phyloP scores from a whole-genome alignment of 2,329 filamentous ascomycete species.

The Botryotinia calthae region DNA sequence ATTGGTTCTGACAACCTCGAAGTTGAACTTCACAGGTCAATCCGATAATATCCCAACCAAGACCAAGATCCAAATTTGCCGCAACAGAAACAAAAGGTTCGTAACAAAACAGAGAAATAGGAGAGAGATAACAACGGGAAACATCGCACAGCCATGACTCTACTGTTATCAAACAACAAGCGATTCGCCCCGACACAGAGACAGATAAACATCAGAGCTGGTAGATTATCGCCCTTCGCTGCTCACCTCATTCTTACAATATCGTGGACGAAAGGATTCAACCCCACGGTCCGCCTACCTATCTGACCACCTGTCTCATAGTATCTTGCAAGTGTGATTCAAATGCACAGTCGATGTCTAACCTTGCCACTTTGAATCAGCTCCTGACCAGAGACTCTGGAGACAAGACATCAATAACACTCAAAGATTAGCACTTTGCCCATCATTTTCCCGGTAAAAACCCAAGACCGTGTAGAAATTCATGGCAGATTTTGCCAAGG shows the following conservation, averaged over 20 bases:
- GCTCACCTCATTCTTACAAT: background rate
- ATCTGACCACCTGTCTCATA: background rate
- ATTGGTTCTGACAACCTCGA: background rate
- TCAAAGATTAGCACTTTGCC: background rate
- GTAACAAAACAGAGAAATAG: too few species aligned
- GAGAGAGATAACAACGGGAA: too few species aligned
- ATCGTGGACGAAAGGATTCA: background rate
- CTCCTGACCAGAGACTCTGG: background rate
- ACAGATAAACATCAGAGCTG: background rate
- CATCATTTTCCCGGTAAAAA: background rate
- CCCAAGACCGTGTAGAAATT: too few species aligned
- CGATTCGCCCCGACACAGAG: background rate
- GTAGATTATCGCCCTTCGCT: background rate
- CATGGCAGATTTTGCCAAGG: background rate
- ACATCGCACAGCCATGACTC: background rate
- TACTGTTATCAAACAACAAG: too few species aligned
- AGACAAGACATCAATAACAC: background rate
- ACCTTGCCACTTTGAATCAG: background rate
- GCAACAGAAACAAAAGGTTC: background rate
- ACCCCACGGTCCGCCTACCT: background rate
- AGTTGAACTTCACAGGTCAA: background rate
- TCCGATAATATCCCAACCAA: background rate
- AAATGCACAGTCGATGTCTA: background rate
- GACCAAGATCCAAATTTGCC: background rate
- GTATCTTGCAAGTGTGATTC: background rate